Evolutionary conservation across 73 alveolate genomes (phyloP).

Genomic region (Tetrahymena borealis): DNA sequence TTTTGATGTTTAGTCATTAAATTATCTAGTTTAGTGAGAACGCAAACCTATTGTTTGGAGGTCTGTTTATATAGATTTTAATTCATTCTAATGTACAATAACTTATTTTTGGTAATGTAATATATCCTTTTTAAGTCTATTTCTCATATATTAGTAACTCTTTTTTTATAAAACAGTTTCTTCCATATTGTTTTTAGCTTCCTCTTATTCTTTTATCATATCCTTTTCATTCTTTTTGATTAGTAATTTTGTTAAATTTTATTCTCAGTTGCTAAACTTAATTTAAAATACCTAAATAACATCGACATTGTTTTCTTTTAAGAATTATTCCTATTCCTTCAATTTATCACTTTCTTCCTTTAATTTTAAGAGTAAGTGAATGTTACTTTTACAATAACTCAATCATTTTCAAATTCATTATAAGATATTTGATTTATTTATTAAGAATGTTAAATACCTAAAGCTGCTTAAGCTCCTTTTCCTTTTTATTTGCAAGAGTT

Average conservation of each 20-base stretch:
- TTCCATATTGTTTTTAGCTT: conserved; percentile 49
- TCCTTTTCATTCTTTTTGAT: conserved; percentile 1
- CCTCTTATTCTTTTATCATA: conserved; percentile 20
- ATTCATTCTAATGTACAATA: conserved; percentile 47
- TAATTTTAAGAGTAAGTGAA: neutral
- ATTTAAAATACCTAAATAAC: neutral
- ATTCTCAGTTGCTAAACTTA: neutral
- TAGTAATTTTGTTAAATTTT: neutral
- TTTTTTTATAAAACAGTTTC: conserved; percentile 50
- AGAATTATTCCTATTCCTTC: neutral
- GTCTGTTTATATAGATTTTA: conserved; percentile 35
- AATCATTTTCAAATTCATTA: neutral
- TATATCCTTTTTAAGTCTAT: conserved; percentile 71
- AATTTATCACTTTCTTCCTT: neutral
- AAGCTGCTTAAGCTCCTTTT: conserved; percentile 13
- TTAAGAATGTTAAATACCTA: too few species aligned
- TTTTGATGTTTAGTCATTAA: conserved; percentile 50
- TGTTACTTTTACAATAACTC: too few species aligned
- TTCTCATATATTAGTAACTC: conserved; percentile 61
- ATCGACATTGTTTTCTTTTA: neutral
- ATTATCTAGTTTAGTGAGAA: conserved; percentile 52
- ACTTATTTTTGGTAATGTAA: conserved; percentile 53
- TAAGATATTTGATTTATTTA: too few species aligned
- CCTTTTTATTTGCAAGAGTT: neutral
- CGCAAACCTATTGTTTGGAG: conserved; percentile 51